phyloP scores from a whole-genome alignment of 2,329 filamentous ascomycete species.

The Aspergillus spinulosporus region DNA sequence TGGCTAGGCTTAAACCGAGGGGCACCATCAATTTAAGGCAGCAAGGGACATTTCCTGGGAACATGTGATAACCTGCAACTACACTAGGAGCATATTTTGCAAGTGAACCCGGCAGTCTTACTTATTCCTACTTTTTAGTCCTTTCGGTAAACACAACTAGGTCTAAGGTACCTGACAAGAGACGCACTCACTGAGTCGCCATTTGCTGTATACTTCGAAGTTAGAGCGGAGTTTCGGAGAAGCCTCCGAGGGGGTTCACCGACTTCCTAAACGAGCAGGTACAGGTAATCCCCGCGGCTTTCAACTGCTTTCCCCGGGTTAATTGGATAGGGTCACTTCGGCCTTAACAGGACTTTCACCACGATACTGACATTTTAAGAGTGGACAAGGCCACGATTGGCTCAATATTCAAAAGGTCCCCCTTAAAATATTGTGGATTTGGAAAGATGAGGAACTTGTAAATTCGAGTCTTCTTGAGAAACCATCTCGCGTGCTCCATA shows the following conservation, averaged over 20 bases:
- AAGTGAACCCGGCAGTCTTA: too few relatives aligned
- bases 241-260: conserved; percentile 30
- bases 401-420: background rate
- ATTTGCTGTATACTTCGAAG: background rate
- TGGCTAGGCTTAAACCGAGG: background rate
- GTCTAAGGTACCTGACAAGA: background rate
- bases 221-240: conserved; percentile 12
- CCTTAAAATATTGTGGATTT: background rate
- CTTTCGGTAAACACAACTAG: too few relatives aligned
- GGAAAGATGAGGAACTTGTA: conserved; percentile 16
- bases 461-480: conserved; percentile 1
- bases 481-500: background rate
- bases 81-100: too few relatives aligned
- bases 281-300: conserved; percentile 30
- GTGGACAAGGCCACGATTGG: background rate
- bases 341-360: conserved; percentile 3
- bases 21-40: background rate
- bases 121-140: too few relatives aligned
- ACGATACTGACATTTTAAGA: background rate
- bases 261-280: conserved; percentile 33
- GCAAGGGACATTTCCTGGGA: background rate
- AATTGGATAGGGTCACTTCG: conserved; percentile 15
- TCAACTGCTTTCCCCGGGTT: conserved; percentile 25
- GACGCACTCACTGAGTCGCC: background rate
- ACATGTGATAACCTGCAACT: too few relatives aligned